Evolutionary conservation across 306 rosid species (phyloP).

Genomic region (Bauhinia variegata): DNA sequence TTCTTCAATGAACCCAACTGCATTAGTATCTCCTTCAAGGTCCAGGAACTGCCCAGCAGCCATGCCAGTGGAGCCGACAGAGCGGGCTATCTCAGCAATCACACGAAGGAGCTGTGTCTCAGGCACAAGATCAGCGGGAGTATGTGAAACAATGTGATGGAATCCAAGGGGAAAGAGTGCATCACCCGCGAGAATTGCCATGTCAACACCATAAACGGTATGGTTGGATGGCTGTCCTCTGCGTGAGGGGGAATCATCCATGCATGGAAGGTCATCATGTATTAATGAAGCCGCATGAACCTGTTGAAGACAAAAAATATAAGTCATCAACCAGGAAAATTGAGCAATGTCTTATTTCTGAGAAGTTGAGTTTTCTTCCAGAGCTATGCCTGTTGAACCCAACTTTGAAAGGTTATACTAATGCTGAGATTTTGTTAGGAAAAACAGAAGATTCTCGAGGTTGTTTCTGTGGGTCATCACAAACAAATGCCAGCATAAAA

Average conservation of each 20-base stretch:
- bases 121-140: constrained; percentile 74
- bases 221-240: constrained; percentile 94
- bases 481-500: constrained; percentile 1
- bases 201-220: constrained; percentile 76
- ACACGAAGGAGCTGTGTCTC: constrained; percentile 74
- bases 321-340: neutral
- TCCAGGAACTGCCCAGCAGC: constrained; percentile 97
- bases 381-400: neutral
- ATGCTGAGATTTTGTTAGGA: constrained; percentile 18
- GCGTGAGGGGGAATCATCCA: constrained; percentile 86
- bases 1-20: constrained; percentile 75
- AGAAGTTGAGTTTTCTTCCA: neutral
- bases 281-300: constrained; percentile 93
- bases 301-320: constrained; percentile 47
- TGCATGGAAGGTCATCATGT: constrained; percentile 95
- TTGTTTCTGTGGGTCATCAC: neutral
- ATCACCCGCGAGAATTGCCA: constrained; percentile 92
- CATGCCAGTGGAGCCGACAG: constrained; percentile 95
- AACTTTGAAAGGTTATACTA: constrained; percentile 3
- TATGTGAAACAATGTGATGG: constrained; percentile 85
- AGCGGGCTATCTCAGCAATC: constrained; percentile 79
- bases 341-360: neutral
- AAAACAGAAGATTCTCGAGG: constrained; percentile 7
- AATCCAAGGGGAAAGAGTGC: constrained; percentile 92
- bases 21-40: constrained; percentile 73